A percentile compares a stretch with the other conserved stretches of the same genome.
Evolutionary conservation across 2,329 filamentous ascomycete genomes (phyloP).

Genomic region (Microcyclospora pomicola): DNA sequence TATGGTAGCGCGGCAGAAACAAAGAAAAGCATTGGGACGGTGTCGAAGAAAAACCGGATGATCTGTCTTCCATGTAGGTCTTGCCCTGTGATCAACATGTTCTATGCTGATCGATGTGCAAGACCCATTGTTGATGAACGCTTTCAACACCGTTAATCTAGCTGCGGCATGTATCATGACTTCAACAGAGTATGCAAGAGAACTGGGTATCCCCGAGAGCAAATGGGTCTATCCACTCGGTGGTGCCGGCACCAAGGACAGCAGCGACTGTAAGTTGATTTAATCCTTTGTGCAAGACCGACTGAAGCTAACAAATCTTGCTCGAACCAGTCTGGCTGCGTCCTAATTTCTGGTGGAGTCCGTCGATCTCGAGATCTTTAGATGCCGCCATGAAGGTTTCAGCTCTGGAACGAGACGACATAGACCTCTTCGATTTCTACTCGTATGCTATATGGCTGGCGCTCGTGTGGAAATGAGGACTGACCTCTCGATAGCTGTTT

Average conservation of each 20-base stretch:
- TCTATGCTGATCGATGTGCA: slow-evolving; percentile 5
- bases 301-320: background rate
- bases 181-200: slow-evolving; percentile 38
- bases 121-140: slow-evolving; percentile 59
- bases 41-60: slow-evolving; percentile 48
- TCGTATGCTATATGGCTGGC: slow-evolving; percentile 27
- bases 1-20: slow-evolving; percentile 34
- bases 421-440: slow-evolving; percentile 52
- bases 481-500: slow-evolving; percentile 42
- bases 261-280: slow-evolving; percentile 34
- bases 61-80: slow-evolving; percentile 52
- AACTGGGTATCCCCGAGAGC: slow-evolving; percentile 40
- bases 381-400: slow-evolving; percentile 39
- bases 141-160: slow-evolving; percentile 55
- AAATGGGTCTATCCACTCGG: slow-evolving; percentile 52
- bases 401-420: slow-evolving; percentile 33
- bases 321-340: slow-evolving; percentile 44
- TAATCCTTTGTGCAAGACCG: background rate
- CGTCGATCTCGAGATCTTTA: slow-evolving; percentile 44
- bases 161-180: slow-evolving; percentile 49
- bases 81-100: background rate
- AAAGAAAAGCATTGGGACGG: slow-evolving; percentile 39
- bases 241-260: slow-evolving; percentile 49
- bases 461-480: background rate
- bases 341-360: slow-evolving; percentile 43